Percentiles rank a stretch among this genome's conserved stretches.
These are phyloP conservation scores for Beta corolliflora DNA, from an alignment of 179 eudicot genomes.

Conservation along the genomic window DNA sequence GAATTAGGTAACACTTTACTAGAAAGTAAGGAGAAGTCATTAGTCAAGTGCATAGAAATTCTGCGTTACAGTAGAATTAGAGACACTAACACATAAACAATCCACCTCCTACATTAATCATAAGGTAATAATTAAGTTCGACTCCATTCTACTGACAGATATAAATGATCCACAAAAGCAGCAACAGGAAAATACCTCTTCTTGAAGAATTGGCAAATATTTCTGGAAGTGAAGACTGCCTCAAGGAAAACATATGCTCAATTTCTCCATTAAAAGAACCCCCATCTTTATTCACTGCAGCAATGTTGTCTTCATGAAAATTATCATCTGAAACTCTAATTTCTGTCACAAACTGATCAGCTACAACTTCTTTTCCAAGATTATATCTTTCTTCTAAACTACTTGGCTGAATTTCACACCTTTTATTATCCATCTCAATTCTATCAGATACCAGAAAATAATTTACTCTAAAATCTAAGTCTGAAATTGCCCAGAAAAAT, in stretches of 20 bases:
- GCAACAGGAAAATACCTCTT: constrained; percentile 30
- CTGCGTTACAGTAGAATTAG: not conserved
- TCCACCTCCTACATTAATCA: not conserved
- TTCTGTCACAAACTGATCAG: constrained; percentile 24
- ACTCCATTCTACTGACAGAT: not conserved
- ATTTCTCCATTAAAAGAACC: constrained; percentile 24
- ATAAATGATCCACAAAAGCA: constrained; percentile 3
- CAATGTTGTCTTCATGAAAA: not conserved
- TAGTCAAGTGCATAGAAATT: not conserved
- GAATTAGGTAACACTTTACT: not conserved
- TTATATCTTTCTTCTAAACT: constrained; percentile 25
- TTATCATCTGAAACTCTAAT: constrained; percentile 16
- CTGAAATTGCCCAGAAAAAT: not conserved
- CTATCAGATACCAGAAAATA: constrained; percentile 21
- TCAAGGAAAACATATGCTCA: constrained; percentile 23
- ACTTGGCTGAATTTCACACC: constrained; percentile 18
- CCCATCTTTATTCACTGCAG: constrained; percentile 21
- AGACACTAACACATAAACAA: not conserved
- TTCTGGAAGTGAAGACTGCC: constrained; percentile 38
- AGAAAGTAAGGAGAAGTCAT: not conserved
- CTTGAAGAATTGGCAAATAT: constrained; percentile 29
- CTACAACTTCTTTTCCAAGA: constrained; percentile 18
- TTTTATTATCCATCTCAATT: constrained; percentile 53
- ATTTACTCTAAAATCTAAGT: not conserved
- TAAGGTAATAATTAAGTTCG: too few species aligned